These are phyloP conservation scores for Kurtzmaniella quercitrusa DNA, from an alignment of 1,139 yeast species.

Conservation along the genomic window DNA sequence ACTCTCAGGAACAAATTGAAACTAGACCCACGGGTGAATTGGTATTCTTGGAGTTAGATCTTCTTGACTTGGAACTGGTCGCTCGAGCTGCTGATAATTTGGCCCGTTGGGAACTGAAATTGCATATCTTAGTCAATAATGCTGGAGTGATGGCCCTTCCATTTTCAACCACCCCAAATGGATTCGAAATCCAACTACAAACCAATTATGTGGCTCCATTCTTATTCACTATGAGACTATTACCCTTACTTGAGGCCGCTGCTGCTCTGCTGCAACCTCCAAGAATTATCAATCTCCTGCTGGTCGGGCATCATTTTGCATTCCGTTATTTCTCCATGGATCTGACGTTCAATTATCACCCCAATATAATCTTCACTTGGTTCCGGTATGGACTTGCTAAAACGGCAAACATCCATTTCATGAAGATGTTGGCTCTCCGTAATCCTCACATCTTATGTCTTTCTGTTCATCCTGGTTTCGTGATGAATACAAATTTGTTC, in stretches of 20 bases:
- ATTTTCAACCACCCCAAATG: constrained; percentile 57
- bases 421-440: constrained; percentile 59
- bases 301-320: constrained; percentile 65
- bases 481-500: constrained; percentile 72
- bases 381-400: constrained; percentile 77
- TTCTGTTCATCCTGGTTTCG: constrained; percentile 83
- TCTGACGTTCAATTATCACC: constrained; percentile 53
- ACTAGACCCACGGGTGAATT: constrained; percentile 48
- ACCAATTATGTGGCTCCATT: constrained; percentile 78
- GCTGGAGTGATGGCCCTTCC: constrained; percentile 86
- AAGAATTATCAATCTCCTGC: constrained; percentile 63
- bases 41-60: constrained; percentile 56
- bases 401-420: constrained; percentile 73
- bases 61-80: constrained; percentile 56
- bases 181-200: constrained; percentile 76
- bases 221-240: constrained; percentile 56
- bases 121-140: constrained; percentile 68
- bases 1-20: constrained; percentile 8
- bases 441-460: constrained; percentile 63
- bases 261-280: constrained; percentile 21
- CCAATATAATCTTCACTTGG: constrained; percentile 71
- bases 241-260: constrained; percentile 46
- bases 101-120: constrained; percentile 40
- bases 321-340: constrained; percentile 47
- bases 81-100: constrained; percentile 51